Percentiles rank a stretch among this genome's conserved stretches.
phyloP scores from a whole-genome alignment of 352 stramenopile genomes.

The Globisporangium lucens region DNA sequence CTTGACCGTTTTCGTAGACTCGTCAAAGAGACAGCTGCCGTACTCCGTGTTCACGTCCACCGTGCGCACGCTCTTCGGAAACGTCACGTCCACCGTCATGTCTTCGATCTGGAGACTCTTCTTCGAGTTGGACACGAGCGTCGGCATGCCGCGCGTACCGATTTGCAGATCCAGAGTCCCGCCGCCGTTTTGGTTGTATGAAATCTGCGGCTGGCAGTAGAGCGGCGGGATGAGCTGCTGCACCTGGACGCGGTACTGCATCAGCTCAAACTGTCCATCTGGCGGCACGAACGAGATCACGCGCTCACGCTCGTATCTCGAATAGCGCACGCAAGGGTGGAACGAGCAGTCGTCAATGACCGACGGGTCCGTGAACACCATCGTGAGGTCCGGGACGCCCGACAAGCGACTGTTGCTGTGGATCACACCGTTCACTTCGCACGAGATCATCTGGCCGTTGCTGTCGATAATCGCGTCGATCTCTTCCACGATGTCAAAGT shows the following conservation, averaged over 20 bases:
- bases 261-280: constrained; percentile 96
- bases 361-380: constrained; percentile 95
- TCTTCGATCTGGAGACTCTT: constrained; percentile 86
- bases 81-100: constrained; percentile 94
- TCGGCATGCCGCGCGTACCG: constrained; percentile 70
- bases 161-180: constrained; percentile 75
- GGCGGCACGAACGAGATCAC: constrained; percentile 98
- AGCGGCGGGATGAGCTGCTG: constrained; percentile 84
- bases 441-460: constrained; percentile 90
- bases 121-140: constrained; percentile 76
- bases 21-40: constrained; percentile 95
- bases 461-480: constrained; percentile 96
- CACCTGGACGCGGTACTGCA: constrained; percentile 85
- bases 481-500: constrained; percentile 98
- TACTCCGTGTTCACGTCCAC: constrained; percentile 92
- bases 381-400: constrained; percentile 95
- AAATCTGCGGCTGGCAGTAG: constrained; percentile 87
- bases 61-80: constrained; percentile 94
- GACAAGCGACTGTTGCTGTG: constrained; percentile 94
- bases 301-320: constrained; percentile 93
- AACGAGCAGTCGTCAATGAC: constrained; percentile 98
- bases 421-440: constrained; percentile 94
- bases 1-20: constrained; percentile 91
- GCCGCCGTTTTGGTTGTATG: constrained; percentile 69
- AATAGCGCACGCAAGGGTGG: constrained; percentile 97